These are phyloP conservation scores for Serendipita vermifera DNA, from an alignment of 768 basidiomycete species.

Conservation along the genomic window DNA sequence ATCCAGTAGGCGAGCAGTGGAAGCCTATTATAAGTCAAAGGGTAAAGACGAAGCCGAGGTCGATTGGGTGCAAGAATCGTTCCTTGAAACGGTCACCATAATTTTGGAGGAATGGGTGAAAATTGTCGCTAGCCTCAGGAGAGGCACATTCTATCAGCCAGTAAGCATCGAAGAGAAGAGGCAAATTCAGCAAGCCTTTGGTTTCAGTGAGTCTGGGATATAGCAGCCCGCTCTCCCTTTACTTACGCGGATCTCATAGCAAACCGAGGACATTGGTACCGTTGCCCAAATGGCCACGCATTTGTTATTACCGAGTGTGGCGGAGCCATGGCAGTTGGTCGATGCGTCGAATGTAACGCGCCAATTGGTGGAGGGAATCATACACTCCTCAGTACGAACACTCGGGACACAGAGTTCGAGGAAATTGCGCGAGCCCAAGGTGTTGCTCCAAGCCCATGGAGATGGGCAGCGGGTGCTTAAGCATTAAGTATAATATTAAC, in stretches of 20 bases:
- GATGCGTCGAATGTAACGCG: constrained; percentile 47
- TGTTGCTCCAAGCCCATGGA: constrained; percentile 23
- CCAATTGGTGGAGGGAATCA: constrained; percentile 40
- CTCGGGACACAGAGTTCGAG: constrained; percentile 35
- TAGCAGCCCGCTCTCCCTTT: not conserved
- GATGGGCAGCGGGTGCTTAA: constrained; percentile 11
- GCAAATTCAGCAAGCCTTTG: not conserved
- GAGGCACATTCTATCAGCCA: not conserved
- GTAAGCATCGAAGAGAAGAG: constrained; percentile 1
- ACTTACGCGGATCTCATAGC: constrained; percentile 11
- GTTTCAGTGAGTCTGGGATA: not conserved
- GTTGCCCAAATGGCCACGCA: constrained; percentile 41
- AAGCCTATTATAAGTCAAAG: not conserved
- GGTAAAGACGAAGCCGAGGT: not conserved
- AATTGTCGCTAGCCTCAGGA: not conserved
- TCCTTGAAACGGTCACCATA: not conserved
- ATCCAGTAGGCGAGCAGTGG: not conserved
- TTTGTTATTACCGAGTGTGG: constrained; percentile 55
- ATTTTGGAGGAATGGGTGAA: not conserved
- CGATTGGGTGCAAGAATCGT: not conserved
- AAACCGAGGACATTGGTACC: constrained; percentile 23
- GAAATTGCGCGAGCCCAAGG: constrained; percentile 28
- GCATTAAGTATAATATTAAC: too few relatives aligned
- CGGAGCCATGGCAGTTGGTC: constrained; percentile 35
- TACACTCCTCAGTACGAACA: constrained; percentile 31